These are phyloP conservation scores for Yarrowia bubula DNA, from an alignment of 805 yeast genomes.

Conservation along the genomic window DNA sequence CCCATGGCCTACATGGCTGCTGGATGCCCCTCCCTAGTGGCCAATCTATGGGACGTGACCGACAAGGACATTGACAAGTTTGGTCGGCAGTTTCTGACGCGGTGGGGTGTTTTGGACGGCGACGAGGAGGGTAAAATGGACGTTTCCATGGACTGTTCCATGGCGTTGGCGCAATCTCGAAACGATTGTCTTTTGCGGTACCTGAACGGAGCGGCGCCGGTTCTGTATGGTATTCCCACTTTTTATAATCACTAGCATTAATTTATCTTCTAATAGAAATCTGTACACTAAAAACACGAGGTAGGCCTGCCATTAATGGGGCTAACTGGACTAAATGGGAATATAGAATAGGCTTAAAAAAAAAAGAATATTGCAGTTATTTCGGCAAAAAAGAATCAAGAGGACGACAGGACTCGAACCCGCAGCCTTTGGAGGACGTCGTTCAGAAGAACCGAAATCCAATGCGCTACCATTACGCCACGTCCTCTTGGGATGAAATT, in stretches of 20 bases:
- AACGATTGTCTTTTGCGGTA: conserved; percentile 64
- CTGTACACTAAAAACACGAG: background rate
- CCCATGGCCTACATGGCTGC: conserved; percentile 71
- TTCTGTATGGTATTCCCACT: conserved; percentile 80
- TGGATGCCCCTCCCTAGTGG: conserved; percentile 80
- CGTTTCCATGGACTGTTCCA: conserved; percentile 32
- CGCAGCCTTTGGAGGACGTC: conserved; percentile 21
- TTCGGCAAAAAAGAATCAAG: background rate
- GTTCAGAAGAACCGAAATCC: conserved; percentile 14
- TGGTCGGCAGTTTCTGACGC: conserved; percentile 56
- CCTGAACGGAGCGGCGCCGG: conserved; percentile 90
- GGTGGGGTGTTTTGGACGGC: conserved; percentile 58
- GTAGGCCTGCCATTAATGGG: background rate
- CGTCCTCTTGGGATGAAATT: background rate
- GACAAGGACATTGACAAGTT: conserved; percentile 91
- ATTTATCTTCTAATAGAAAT: background rate
- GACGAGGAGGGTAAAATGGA: conserved; percentile 11
- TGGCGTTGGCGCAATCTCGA: conserved; percentile 63
- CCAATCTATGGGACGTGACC: conserved; percentile 94
- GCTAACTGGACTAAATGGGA: background rate
- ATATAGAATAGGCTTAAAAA: too few species aligned
- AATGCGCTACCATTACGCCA: conserved; percentile 19
- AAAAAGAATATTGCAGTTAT: too few species aligned
- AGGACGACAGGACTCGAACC: conserved; percentile 20
- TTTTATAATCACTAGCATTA: conserved; percentile 8